A percentile compares a stretch with the other conserved stretches of the same genome.
phyloP scores from a whole-genome alignment of 306 rosid genomes.

The Datisca glomerata region DNA sequence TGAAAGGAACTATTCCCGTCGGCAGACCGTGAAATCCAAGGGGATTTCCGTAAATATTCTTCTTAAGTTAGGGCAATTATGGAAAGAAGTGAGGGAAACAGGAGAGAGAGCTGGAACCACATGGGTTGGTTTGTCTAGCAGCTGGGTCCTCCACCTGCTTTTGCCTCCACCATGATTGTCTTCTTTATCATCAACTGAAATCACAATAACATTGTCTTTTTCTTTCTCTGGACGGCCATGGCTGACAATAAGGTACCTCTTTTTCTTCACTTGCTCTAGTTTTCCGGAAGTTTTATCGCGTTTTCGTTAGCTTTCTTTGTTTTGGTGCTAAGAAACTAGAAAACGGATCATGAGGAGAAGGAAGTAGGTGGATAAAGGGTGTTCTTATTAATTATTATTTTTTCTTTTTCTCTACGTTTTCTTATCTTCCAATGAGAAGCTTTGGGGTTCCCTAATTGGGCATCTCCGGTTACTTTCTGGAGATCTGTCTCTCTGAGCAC shows the following conservation, averaged over 20 bases:
- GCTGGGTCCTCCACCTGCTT: slow-evolving; percentile 29
- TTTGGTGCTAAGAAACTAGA: background rate
- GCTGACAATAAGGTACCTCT: slow-evolving; percentile 77
- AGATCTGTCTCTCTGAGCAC: background rate
- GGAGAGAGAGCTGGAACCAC: slow-evolving; percentile 67
- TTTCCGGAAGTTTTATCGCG: background rate
- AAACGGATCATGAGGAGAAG: background rate
- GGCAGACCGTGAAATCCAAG: too few relatives aligned
- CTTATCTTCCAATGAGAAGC: background rate
- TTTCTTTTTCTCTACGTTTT: background rate
- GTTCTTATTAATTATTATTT: background rate
- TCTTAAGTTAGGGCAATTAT: too few relatives aligned
- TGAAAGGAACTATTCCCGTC: too few relatives aligned
- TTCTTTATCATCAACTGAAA: slow-evolving; percentile 12
- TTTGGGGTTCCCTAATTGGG: background rate
- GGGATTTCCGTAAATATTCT: too few relatives aligned
- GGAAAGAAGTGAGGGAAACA: slow-evolving; percentile 11
- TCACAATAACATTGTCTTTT: background rate
- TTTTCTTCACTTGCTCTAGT: background rate
- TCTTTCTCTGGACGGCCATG: slow-evolving; percentile 28
- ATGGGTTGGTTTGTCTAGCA: slow-evolving; percentile 74
- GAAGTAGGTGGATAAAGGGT: background rate
- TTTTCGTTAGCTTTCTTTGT: background rate
- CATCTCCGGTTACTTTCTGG: background rate
- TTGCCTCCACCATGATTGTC: slow-evolving; percentile 25